These are phyloP conservation scores for Monosporozyma unispora DNA, from an alignment of 805 yeast species.

Conservation along the genomic window DNA sequence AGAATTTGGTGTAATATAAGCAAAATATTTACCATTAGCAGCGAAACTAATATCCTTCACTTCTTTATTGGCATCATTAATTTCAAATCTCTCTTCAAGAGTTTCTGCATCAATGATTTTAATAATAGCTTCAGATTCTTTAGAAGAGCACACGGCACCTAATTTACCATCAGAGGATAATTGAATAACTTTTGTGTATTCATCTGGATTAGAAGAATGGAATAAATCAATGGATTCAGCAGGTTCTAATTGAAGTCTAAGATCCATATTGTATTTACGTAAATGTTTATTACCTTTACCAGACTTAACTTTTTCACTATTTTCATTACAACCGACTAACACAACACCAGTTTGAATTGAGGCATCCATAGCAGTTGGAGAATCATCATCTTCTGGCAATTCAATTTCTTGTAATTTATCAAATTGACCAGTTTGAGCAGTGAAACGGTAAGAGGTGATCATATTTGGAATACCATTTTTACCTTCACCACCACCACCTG, in stretches of 20 bases:
- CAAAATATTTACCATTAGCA: slow-evolving; percentile 55
- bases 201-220: slow-evolving; percentile 41
- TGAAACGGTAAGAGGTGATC: slow-evolving; percentile 36
- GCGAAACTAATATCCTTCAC: slow-evolving; percentile 59
- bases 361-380: slow-evolving; percentile 69
- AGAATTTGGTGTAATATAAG: slow-evolving; percentile 48
- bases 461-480: slow-evolving; percentile 85
- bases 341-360: slow-evolving; percentile 29
- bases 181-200: slow-evolving; percentile 51
- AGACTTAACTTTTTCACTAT: slow-evolving; percentile 46
- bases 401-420: slow-evolving; percentile 40
- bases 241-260: slow-evolving; percentile 47
- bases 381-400: slow-evolving; percentile 59
- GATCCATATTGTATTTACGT: slow-evolving; percentile 38
- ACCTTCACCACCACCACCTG: slow-evolving; percentile 97
- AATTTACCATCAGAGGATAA: slow-evolving; percentile 47
- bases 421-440: slow-evolving; percentile 36
- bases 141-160: slow-evolving; percentile 62
- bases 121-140: slow-evolving; percentile 46
- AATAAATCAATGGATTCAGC: slow-evolving; percentile 50
- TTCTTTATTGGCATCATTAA: slow-evolving; percentile 40
- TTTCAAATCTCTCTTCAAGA: slow-evolving; percentile 44
- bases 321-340: slow-evolving; percentile 69
- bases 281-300: slow-evolving; percentile 59
- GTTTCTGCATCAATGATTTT: slow-evolving; percentile 49